phyloP scores from a whole-genome alignment of 352 stramenopile species.

The Globisporangium middletonii region DNA sequence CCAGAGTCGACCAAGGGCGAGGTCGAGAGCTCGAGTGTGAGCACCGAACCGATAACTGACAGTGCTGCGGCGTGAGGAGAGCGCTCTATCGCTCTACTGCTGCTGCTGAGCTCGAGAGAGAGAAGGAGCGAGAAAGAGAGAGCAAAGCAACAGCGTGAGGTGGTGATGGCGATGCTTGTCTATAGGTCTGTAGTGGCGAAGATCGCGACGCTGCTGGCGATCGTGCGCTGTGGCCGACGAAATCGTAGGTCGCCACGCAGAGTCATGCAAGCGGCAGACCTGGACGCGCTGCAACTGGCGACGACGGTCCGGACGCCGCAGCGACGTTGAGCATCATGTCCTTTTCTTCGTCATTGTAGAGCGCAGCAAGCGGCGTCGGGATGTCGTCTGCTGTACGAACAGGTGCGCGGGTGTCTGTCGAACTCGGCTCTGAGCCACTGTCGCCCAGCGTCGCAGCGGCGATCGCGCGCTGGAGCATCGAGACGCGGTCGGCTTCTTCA shows the following conservation, averaged over 20 bases:
- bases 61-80: background rate
- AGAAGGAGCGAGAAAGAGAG: too few species aligned
- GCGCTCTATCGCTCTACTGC: too few species aligned
- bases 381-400: conserved; percentile 21
- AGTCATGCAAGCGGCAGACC: background rate
- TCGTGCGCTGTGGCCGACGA: background rate
- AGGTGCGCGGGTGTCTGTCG: background rate
- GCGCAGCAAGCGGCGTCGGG: conserved; percentile 48
- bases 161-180: too few species aligned
- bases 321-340: conserved; percentile 48
- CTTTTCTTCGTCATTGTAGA: conserved; percentile 76
- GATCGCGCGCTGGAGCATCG: conserved; percentile 11
- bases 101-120: too few species aligned
- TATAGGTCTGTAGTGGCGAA: too few species aligned
- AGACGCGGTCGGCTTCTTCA: conserved; percentile 10
- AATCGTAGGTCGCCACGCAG: background rate
- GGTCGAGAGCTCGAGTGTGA: conserved; percentile 2
- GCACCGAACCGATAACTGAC: background rate
- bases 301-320: background rate
- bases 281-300: background rate
- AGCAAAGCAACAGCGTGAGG: too few species aligned
- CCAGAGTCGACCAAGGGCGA: background rate
- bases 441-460: conserved; percentile 6
- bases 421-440: background rate
- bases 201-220: background rate